Conservation (phyloP, 2,329 filamentous ascomycete species). For the Exophiala xenobiotica region DNA sequence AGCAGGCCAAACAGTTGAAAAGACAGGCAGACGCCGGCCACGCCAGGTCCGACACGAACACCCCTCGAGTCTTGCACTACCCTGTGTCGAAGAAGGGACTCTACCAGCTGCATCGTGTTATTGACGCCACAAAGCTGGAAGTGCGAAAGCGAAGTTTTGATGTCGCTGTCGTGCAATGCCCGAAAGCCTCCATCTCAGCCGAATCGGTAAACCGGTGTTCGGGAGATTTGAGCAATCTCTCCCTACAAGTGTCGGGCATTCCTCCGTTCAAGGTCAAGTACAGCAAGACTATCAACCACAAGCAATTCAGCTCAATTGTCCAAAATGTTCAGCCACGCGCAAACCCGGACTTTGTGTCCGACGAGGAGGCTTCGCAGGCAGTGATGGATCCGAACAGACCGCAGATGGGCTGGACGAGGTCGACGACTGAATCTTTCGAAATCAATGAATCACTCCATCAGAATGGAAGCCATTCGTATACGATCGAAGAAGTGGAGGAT, state of each 20-base stretch:
- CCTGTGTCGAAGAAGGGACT: slow-evolving; percentile 81
- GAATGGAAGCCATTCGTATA: slow-evolving; percentile 82
- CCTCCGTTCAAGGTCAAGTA: slow-evolving; percentile 92
- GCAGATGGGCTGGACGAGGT: slow-evolving; percentile 72
- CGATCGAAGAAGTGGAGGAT: slow-evolving; percentile 88
- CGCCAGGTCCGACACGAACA: slow-evolving; percentile 49
- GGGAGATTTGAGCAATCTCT: slow-evolving; percentile 82
- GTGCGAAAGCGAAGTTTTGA: slow-evolving; percentile 75
- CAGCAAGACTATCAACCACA: slow-evolving; percentile 79
- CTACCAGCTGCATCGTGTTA: slow-evolving; percentile 78
- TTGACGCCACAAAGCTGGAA: slow-evolving; percentile 92
- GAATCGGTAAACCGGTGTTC: slow-evolving; percentile 70
- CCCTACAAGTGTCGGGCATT: slow-evolving; percentile 80
- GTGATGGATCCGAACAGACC: slow-evolving; percentile 54
- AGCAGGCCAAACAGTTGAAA: slow-evolving; percentile 72
- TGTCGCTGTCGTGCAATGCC: slow-evolving; percentile 82
- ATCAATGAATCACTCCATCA: slow-evolving; percentile 85
- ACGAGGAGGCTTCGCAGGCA: slow-evolving; percentile 56
- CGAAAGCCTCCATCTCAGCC: slow-evolving; percentile 70
- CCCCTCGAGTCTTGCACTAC: slow-evolving; percentile 68
- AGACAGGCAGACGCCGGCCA: slow-evolving; percentile 64
- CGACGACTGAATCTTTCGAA: slow-evolving; percentile 72
- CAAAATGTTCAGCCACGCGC: slow-evolving; percentile 92
- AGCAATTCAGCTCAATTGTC: slow-evolving; percentile 81
- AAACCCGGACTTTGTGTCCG: slow-evolving; percentile 73